phyloP scores from a whole-genome alignment of 2,329 filamentous ascomycete species.

The Aspergillus versicolor region DNA sequence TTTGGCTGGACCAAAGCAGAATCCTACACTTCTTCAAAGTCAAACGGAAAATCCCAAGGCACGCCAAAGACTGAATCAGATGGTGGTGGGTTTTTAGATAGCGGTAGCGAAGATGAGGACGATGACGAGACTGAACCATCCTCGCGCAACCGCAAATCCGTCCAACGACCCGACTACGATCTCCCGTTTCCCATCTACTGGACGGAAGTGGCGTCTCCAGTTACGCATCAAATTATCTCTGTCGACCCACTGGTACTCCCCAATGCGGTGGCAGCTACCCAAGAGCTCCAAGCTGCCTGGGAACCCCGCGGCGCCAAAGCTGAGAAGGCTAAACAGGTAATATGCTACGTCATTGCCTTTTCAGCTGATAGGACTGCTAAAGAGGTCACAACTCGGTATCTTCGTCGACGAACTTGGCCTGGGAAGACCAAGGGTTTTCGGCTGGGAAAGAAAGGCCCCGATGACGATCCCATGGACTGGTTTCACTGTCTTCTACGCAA shows the following conservation, averaged over 20 bases:
- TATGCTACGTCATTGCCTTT: constrained; percentile 84
- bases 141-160: constrained; percentile 39
- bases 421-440: constrained; percentile 87
- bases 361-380: constrained; percentile 85
- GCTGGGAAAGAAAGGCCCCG: constrained; percentile 67
- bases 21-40: constrained; percentile 58
- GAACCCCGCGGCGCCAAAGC: constrained; percentile 82
- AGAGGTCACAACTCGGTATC: constrained; percentile 88
- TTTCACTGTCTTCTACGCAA: constrained; percentile 76
- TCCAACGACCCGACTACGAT: constrained; percentile 67
- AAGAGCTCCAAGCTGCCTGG: constrained; percentile 70
- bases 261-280: constrained; percentile 66
- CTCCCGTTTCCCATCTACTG: constrained; percentile 87
- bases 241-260: constrained; percentile 73
- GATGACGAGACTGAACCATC: constrained; percentile 19
- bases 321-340: constrained; percentile 82
- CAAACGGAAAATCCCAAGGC: constrained; percentile 5
- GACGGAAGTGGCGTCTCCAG: constrained; percentile 82
- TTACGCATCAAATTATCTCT: constrained; percentile 74
- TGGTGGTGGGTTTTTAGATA: constrained; percentile 7
- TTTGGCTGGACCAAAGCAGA: constrained; percentile 90
- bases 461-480: constrained; percentile 66
- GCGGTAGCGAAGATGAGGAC: constrained; percentile 17
- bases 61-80: constrained; percentile 1
- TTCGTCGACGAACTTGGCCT: constrained; percentile 77